Evolutionary conservation across 495 filamentous ascomycete species (phyloP), one percentile per base, ranked within the genome.

Genomic region (Neohortaea acidophila): DNA sequence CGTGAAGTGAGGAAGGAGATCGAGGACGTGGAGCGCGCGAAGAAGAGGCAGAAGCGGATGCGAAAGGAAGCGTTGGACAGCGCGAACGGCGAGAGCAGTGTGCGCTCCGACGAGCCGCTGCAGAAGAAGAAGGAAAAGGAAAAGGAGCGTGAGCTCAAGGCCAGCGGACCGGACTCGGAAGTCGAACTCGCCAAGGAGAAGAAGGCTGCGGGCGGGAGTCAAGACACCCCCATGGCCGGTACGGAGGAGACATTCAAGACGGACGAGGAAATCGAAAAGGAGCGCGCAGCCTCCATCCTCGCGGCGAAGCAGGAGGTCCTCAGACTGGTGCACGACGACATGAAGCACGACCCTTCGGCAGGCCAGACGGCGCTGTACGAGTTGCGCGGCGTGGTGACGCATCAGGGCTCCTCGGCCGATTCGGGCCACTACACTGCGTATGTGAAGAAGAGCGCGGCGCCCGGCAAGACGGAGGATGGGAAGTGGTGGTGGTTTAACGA

Each of bases 401-500:
- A 97, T 60, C 87, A 96, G 60, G 89, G 89, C 47, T 79, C 83
- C 28, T 91, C 86, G 52, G 89, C 89, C 22, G 91, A 97, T 57
- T 94, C 87, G 45, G 89, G 89, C 6, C 89, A 97, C 60, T 97
- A 97, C 62, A 96, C 91, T 2, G 75, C 84, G 2, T 97, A 93
- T 56, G 81, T 97, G 38, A 97, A 96, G 67, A 92, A 97, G 65
- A 69, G 79, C 33, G 68, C 67, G 39, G 73, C 74, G 3, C n/a
- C 29, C 21, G 77, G 74, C 43, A 73, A 72, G 40, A 74, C 77
- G 46, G 79, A 86, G 39, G 85, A 93, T 46, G 84, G 77, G 39
- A 94, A 87, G 48, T 97, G 89, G 89, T 97, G 89, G 84, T 96
- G 89, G 85, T 97, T 97, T 68, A 94, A 97, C 55, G 89, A 97